Base-by-base conservation (phyloP, 2,329 filamentous ascomycete species). In the Drechslerella dactyloides region DNA sequence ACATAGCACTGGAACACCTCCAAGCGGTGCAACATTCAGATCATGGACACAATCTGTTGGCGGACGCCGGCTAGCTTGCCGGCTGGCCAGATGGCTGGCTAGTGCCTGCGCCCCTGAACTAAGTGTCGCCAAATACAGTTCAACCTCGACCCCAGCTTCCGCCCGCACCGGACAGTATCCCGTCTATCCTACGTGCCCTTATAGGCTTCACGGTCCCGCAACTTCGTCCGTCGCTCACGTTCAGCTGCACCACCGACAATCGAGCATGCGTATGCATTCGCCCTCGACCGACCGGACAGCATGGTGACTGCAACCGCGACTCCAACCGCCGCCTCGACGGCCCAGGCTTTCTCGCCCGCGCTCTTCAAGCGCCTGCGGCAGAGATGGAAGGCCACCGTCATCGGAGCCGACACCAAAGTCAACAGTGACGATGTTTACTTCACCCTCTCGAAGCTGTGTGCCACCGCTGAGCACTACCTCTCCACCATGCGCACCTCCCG, bases 281-380 rank as follows among this genome's bases (percentile, higher is more conserved):
- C 27, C 27, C 27, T 33, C 27, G 4, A 8, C 27, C 27, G 27
- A 33, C 27, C 27, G 4, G 27, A 33, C 27, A 33, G 23, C 64
- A 53, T 37, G 50, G 50, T 66, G 48, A 56, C 48, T 6, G 30
- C 52, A 1, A 21, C 59, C 6, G 13, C 37, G 4, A 5, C 37
- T 4, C 37, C 37, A 4, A 42, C 57, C 33, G 21, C 19, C 30
- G 37, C 24, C 23, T 23, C 48, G 10, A 54, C 56, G 33, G 21
- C 33, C 11, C 21, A 46, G 74, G 77, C 46, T 69, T 73, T 55
- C 70, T 79, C 79, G 23, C 60, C 59, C 17, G 50, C 59, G n/a
- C 27, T 64, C 24, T 73, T 69, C 62, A 52, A 61, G 48, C 42
- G 37, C 2, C 62, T 73, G 35, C 73, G 68, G 11, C 57, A 64